phyloP scores from a whole-genome alignment of 2,329 filamentous ascomycete genomes.

The Arthrinium puccinioides region DNA sequence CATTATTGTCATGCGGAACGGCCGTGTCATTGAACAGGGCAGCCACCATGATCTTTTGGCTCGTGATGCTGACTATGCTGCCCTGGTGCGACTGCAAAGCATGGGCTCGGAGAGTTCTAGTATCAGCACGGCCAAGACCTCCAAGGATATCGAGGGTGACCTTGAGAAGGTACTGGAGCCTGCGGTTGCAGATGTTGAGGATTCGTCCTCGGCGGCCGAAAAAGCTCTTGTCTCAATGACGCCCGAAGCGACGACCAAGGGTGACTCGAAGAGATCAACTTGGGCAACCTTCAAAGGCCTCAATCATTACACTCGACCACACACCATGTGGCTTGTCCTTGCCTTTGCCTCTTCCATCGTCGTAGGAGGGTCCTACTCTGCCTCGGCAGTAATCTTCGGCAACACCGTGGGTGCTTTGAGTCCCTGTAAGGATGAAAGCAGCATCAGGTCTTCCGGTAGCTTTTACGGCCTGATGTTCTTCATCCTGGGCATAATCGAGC shows the following conservation, averaged over 20 bases:
- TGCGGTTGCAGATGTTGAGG: slow-evolving; percentile 5
- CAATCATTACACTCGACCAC: slow-evolving; percentile 28
- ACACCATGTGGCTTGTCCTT: slow-evolving; percentile 29
- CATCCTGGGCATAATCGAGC: slow-evolving; percentile 44
- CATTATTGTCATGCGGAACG: slow-evolving; percentile 57
- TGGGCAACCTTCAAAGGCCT: slow-evolving; percentile 31
- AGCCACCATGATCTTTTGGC: slow-evolving; percentile 51
- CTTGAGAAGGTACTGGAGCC: slow-evolving; percentile 22
- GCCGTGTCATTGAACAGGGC: slow-evolving; percentile 53
- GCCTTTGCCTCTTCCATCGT: slow-evolving; percentile 38
- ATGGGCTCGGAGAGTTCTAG: slow-evolving; percentile 26
- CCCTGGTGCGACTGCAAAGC: slow-evolving; percentile 21
- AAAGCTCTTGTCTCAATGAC: not conserved
- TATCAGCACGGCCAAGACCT: slow-evolving; percentile 18
- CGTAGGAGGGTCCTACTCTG: slow-evolving; percentile 46
- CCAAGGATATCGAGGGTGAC: slow-evolving; percentile 27
- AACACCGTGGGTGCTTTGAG: slow-evolving; percentile 43
- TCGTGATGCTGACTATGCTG: slow-evolving; percentile 22
- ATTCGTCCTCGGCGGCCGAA: slow-evolving; percentile 4
- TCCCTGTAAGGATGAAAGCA: slow-evolving; percentile 32
- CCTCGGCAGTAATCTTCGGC: slow-evolving; percentile 49
- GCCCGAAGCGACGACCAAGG: slow-evolving; percentile 5
- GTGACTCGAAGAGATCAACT: slow-evolving; percentile 16
- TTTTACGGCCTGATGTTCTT: slow-evolving; percentile 37
- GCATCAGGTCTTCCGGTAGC: slow-evolving; percentile 26